phyloP scores from a whole-genome alignment of 1,284 basidiomycete genomes.

The Hymenochaete sp. region DNA sequence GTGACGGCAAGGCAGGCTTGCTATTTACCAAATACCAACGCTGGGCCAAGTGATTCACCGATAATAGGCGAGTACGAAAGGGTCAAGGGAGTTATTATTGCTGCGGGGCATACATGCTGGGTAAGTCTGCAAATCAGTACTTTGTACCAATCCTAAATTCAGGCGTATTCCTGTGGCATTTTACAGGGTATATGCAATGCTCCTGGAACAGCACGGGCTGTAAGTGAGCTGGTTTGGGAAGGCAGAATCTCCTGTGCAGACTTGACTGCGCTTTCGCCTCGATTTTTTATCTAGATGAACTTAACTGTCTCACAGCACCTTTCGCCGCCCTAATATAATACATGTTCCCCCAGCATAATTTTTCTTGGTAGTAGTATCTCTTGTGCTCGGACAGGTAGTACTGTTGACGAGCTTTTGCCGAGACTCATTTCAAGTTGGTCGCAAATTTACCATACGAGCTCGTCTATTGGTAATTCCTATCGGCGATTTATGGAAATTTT shows the following conservation, averaged over 20 bases:
- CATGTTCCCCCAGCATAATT: too few species aligned
- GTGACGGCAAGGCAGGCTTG: conserved; percentile 58
- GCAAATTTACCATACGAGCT: too few species aligned
- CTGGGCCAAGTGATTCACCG: conserved; percentile 38
- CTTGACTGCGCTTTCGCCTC: conserved; percentile 39
- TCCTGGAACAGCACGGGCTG: conserved; percentile 53
- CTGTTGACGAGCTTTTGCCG: too few species aligned
- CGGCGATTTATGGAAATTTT: too few species aligned
- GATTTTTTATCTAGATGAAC: conserved; percentile 29
- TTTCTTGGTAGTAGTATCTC: too few species aligned
- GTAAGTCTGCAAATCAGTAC: conserved; percentile 27
- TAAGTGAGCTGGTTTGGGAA: conserved; percentile 52
- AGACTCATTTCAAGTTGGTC: too few species aligned
- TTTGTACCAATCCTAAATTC: neutral
- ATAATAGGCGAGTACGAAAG: conserved; percentile 50
- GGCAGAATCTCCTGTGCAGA: conserved; percentile 45
- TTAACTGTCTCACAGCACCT: too few species aligned
- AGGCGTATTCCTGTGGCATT: too few species aligned
- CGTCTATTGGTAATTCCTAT: too few species aligned
- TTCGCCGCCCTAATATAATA: too few species aligned
- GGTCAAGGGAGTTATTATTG: conserved; percentile 48
- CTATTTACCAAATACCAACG: conserved; percentile 49
- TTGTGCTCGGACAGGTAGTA: too few species aligned
- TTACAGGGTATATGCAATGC: conserved; percentile 63
- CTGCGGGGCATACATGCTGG: conserved; percentile 66